Percentiles rank a stretch among this genome's conserved stretches.
These are phyloP conservation scores for Aspergillus sp. DNA, from an alignment of 2,329 filamentous ascomycete genomes.

Conservation along the genomic window DNA sequence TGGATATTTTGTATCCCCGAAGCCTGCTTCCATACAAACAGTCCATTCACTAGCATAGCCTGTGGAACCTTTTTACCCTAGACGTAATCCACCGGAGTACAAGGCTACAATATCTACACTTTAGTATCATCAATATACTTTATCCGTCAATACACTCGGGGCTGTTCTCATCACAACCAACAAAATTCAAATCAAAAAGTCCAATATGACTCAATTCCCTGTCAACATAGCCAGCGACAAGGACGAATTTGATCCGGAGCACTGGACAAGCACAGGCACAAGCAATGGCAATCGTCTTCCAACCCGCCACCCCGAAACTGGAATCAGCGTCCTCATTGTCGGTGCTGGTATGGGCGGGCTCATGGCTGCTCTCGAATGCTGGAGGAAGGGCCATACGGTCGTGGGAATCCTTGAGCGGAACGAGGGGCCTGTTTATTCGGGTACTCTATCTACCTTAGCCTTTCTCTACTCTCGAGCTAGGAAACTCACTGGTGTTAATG, in stretches of 20 bases:
- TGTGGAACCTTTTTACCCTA: too few relatives aligned
- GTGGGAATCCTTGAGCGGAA: constrained; percentile 27
- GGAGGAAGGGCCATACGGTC: constrained; percentile 27
- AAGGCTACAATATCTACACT: too few relatives aligned
- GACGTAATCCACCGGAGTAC: too few relatives aligned
- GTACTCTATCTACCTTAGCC: background rate
- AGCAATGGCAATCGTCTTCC: constrained; percentile 5
- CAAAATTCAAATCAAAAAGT: background rate
- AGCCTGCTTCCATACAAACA: too few relatives aligned
- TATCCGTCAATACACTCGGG: too few relatives aligned
- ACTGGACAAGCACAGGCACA: background rate
- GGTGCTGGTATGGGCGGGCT: constrained; percentile 30
- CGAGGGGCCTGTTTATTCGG: constrained; percentile 7
- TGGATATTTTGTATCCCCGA: background rate
- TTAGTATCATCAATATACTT: too few relatives aligned
- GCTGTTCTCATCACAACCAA: background rate
- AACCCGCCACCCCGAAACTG: constrained; percentile 12
- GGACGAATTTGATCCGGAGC: background rate
- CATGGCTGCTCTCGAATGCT: constrained; percentile 27
- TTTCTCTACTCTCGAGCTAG: background rate
- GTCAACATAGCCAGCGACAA: background rate
- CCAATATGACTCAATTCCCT: background rate
- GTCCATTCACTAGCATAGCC: too few relatives aligned
- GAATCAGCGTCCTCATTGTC: constrained; percentile 24
- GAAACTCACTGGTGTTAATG: background rate